A percentile compares a stretch with the other conserved stretches of the same genome.
Evolutionary conservation across 371 early-diverging fungal genomes (phyloP).

Genomic region (Mortierella sp.): DNA sequence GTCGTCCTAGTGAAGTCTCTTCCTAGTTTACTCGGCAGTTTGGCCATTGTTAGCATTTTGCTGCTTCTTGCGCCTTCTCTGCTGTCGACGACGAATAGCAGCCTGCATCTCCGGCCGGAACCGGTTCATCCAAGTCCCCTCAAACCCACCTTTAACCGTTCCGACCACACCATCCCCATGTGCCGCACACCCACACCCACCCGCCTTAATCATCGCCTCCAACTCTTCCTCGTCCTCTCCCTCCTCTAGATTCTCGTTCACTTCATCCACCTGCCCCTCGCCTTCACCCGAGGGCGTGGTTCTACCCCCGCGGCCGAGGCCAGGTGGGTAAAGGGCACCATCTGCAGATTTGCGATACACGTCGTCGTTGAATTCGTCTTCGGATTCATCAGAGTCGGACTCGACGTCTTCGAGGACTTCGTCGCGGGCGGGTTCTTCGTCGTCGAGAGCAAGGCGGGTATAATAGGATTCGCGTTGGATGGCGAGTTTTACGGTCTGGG

Average conservation of each 20-base stretch:
- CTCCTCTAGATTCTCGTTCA: constrained; percentile 11
- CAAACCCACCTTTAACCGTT: constrained; percentile 44
- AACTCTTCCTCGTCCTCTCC: constrained; percentile 39
- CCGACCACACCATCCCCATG: constrained; percentile 50
- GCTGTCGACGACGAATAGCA: constrained; percentile 32
- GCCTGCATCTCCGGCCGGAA: constrained; percentile 43
- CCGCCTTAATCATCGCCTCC: constrained; percentile 52
- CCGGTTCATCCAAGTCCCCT: constrained; percentile 55
- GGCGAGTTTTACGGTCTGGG: constrained; percentile 59
- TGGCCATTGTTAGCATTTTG: constrained; percentile 20
- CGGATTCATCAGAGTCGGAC: constrained; percentile 37
- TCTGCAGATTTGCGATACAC: not conserved
- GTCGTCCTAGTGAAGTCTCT: not conserved
- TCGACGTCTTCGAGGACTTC: constrained; percentile 53
- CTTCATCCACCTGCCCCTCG: constrained; percentile 1
- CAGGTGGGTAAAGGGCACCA: not conserved
- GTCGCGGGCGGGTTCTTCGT: constrained; percentile 55
- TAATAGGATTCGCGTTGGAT: constrained; percentile 63
- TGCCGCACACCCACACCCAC: constrained; percentile 56
- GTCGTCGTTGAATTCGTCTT: constrained; percentile 28
- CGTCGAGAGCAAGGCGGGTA: constrained; percentile 49
- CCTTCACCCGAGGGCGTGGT: not conserved
- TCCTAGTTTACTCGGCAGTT: constrained; percentile 6
- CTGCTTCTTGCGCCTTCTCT: constrained; percentile 24
- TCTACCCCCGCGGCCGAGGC: not conserved